A percentile compares a stretch with the other conserved stretches of the same genome.
Conservation (phyloP, 768 basidiomycete species). For the Pleurotus djamor region DNA sequence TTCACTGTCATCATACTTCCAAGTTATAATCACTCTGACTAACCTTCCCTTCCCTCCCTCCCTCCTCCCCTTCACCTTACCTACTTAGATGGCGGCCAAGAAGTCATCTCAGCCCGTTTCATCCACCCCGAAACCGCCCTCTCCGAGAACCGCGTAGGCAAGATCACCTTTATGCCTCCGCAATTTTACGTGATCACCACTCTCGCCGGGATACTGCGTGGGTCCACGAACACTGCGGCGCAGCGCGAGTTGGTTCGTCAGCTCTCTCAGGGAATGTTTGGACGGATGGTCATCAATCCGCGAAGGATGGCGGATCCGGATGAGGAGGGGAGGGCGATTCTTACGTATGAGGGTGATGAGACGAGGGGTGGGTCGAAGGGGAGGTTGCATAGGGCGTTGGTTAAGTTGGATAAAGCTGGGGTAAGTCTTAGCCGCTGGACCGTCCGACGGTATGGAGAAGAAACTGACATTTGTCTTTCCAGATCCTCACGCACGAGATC, state of each 20-base stretch:
- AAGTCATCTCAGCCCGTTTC: slow-evolving; percentile 70
- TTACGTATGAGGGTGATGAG: slow-evolving; percentile 75
- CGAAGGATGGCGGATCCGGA: slow-evolving; percentile 32
- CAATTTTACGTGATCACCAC: slow-evolving; percentile 72
- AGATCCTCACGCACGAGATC: slow-evolving; percentile 49
- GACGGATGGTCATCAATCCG: slow-evolving; percentile 60
- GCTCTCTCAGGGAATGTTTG: slow-evolving; percentile 57
- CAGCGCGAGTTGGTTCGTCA: slow-evolving; percentile 43
- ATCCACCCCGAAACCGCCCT: slow-evolving; percentile 53
- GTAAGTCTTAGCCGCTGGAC: slow-evolving; percentile 30
- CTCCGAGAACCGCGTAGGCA: slow-evolving; percentile 43
- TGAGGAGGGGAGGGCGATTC: slow-evolving; percentile 39
- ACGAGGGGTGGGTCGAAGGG: slow-evolving; percentile 58
- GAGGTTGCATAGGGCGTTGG: slow-evolving; percentile 54
- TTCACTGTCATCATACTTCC: too few species aligned
- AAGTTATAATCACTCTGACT: too few species aligned
- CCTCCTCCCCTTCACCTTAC: neutral
- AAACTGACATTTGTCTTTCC: slow-evolving; percentile 7
- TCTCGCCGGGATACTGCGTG: slow-evolving; percentile 49
- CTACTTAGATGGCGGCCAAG: slow-evolving; percentile 56
- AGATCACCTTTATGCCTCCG: slow-evolving; percentile 68
- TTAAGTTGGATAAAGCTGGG: slow-evolving; percentile 45
- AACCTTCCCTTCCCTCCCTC: neutral
- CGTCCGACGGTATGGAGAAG: neutral
- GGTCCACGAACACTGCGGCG: slow-evolving; percentile 33